phyloP scores from a whole-genome alignment of 1,139 yeast species.

The Pichia inconspicua region DNA sequence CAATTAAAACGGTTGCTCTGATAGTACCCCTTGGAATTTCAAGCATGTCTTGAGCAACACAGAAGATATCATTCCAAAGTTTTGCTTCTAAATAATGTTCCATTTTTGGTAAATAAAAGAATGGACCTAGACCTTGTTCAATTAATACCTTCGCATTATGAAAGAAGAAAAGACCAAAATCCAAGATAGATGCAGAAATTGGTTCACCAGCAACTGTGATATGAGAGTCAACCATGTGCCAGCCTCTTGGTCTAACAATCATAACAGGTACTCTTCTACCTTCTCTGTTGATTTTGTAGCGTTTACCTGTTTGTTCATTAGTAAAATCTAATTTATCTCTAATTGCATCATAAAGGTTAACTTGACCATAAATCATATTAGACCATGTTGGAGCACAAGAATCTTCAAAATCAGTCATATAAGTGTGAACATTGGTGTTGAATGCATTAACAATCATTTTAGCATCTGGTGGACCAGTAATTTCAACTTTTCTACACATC shows the following conservation, averaged over 20 bases:
- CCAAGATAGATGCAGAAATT: constrained; percentile 68
- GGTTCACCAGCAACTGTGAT: constrained; percentile 66
- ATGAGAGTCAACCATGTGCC: constrained; percentile 77
- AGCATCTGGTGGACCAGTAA: constrained; percentile 88
- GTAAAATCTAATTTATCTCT: constrained; percentile 55
- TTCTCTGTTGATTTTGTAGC: constrained; percentile 35
- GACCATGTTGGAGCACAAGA: constrained; percentile 94
- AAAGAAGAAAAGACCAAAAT: constrained; percentile 68
- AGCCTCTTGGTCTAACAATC: constrained; percentile 81
- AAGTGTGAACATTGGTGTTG: constrained; percentile 81
- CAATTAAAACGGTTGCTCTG: constrained; percentile 65
- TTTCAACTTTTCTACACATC: constrained; percentile 40
- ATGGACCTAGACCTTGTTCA: constrained; percentile 62
- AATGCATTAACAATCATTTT: constrained; percentile 93
- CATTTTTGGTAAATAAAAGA: constrained; percentile 72
- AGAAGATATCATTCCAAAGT: constrained; percentile 69
- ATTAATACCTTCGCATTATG: constrained; percentile 57
- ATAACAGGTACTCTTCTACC: constrained; percentile 59
- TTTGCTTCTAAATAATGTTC: constrained; percentile 72
- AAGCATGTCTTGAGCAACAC: constrained; percentile 60
- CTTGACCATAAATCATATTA: constrained; percentile 83
- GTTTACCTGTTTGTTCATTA: constrained; percentile 38
- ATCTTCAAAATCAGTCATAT: constrained; percentile 95
- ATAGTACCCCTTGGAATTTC: constrained; percentile 62
- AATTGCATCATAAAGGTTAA: constrained; percentile 81